A percentile compares a stretch with the other conserved stretches of the same genome.
These are phyloP conservation scores for Diplodia seriata DNA, from an alignment of 2,329 filamentous ascomycete genomes.

Conservation along the genomic window DNA sequence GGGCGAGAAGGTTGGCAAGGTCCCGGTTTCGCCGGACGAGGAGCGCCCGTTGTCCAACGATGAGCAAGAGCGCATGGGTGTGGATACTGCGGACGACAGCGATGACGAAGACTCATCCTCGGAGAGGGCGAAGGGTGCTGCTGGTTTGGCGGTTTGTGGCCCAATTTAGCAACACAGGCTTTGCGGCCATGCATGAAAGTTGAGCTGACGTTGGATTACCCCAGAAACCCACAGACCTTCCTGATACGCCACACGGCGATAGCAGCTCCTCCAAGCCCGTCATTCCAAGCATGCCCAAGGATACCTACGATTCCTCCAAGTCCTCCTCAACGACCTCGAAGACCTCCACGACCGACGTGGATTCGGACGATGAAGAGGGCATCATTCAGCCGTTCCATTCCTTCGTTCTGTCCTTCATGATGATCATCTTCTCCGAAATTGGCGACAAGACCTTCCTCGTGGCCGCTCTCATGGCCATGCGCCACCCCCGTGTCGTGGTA, in stretches of 20 bases:
- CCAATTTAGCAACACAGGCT: not conserved
- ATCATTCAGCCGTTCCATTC: constrained; percentile 85
- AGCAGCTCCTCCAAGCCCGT: constrained; percentile 67
- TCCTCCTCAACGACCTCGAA: constrained; percentile 44
- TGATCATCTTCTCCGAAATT: constrained; percentile 97
- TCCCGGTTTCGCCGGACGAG: constrained; percentile 84
- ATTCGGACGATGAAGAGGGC: constrained; percentile 55
- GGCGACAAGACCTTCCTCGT: constrained; percentile 99
- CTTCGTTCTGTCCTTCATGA: constrained; percentile 88
- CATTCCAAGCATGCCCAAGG: constrained; percentile 67
- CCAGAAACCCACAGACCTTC: constrained; percentile 82
- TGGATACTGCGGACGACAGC: constrained; percentile 51
- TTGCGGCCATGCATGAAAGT: not conserved
- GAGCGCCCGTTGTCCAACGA: constrained; percentile 81
- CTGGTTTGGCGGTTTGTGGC: constrained; percentile 62
- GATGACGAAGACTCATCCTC: constrained; percentile 36
- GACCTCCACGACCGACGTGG: constrained; percentile 31
- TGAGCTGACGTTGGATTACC: constrained; percentile 10
- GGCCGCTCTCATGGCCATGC: constrained; percentile 98
- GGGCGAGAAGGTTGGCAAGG: constrained; percentile 72
- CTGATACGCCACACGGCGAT: constrained; percentile 73
- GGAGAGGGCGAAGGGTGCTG: constrained; percentile 48
- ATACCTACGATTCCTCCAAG: constrained; percentile 53
- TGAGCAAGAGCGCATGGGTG: constrained; percentile 72
- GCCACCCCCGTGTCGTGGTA: constrained; percentile 89